Evolutionary conservation across 768 basidiomycete species (phyloP), one percentile per base, ranked within the genome.

Genomic region (Podaxis rugospora): DNA sequence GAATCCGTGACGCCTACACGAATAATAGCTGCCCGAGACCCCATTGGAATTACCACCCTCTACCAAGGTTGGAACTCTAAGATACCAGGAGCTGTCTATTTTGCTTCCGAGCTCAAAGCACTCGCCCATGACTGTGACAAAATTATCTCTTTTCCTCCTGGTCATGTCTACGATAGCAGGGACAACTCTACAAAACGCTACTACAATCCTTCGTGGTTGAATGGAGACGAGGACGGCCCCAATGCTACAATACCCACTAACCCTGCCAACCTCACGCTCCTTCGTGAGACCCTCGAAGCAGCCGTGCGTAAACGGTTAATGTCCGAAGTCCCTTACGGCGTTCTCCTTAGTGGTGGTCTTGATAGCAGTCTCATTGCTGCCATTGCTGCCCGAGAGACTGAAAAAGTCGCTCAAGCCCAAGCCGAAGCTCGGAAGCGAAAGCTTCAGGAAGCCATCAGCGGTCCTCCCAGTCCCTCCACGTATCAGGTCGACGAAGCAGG

Each of bases 321-420:
- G 97, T 91, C 90, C 32, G 97, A 99, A 74, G 97, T 98, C 10
- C 97, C 97, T 2, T 99, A 95, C 66, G 97, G 97, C 61, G 97
- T 99, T 14, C 82, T 99, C 44, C 83, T 99, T 60, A 93, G 90
- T 63, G 97, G 97, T 51, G 97, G 97, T 21, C 77, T 99, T 57
- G 97, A 99, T 71, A 95, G 92, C 69, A 95, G 93, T 70, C 77
- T 99, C 74, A 98, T 99, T 66, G 97, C 97, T 11, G 81, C 94
- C 18, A 93, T 99, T 68, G 97, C 97, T 5, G 87, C 93, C 0
- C 80, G 96, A 64, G 96, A 98, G 75, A 98, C 96, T 3, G 94
- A 97, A 73, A 95, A 91, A 72, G 81, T 97, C 28, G 87, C 90
- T 1, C 83, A 83, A 59, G 88, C 87, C 0, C 95, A 95, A 69